These are phyloP conservation scores for Kodamaea kakaduensis DNA, from an alignment of 805 yeast genomes.

Conservation along the genomic window DNA sequence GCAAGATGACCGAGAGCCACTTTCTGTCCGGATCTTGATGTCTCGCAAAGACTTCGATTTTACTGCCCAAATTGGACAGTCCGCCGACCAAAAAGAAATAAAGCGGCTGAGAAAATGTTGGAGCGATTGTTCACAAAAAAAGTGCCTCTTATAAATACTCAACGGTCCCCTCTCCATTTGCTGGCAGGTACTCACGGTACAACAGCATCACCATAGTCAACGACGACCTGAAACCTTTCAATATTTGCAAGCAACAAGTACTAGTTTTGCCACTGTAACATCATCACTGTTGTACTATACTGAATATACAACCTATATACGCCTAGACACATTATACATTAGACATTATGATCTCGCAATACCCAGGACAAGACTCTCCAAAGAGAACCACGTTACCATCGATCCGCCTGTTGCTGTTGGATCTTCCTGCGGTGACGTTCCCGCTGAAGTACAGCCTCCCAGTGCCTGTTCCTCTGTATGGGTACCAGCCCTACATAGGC, in stretches of 20 bases:
- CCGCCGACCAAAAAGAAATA: conserved; percentile 4
- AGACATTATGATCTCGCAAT: conserved; percentile 7
- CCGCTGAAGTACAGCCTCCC: conserved; percentile 3
- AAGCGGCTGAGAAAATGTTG: conserved; percentile 5
- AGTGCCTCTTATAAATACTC: conserved; percentile 2
- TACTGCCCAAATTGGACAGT: conserved; percentile 2
- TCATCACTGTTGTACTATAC: no score
- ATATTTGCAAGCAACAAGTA: no score
- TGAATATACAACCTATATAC: no score
- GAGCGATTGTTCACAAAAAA: conserved; percentile 1
- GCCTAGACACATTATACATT: not conserved
- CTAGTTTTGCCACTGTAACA: no score
- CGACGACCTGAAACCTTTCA: no score
- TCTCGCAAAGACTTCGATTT: not conserved
- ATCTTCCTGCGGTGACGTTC: conserved; percentile 21
- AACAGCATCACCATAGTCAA: no score
- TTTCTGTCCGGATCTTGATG: not conserved
- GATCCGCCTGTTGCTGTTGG: conserved; percentile 32
- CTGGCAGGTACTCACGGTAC: no score
- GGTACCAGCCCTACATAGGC: conserved; percentile 4
- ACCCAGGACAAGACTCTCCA: conserved; percentile 5
- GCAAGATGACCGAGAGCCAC: not conserved
- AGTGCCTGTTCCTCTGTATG: conserved; percentile 4
- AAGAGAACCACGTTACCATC: conserved; percentile 26
- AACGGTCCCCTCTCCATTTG: not conserved